Evolutionary conservation across 2,329 filamentous ascomycete species (phyloP).

Genomic region (Verticillium zaregamsianum): DNA sequence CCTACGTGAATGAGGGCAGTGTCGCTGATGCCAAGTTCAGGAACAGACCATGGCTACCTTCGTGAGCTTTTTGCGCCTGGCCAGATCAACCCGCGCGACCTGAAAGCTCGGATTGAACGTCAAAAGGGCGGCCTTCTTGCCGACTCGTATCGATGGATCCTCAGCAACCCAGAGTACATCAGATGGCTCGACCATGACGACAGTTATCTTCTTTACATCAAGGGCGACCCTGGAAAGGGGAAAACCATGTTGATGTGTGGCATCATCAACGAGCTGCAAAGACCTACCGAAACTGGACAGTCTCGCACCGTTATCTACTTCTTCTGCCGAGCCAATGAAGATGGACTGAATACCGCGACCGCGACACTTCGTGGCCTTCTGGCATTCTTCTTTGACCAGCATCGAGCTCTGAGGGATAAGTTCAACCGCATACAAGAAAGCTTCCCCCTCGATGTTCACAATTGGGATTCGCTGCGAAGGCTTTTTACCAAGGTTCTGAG

Average conservation of each 20-base stretch:
- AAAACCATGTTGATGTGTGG: slow-evolving; percentile 29
- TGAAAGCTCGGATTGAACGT: slow-evolving; percentile 11
- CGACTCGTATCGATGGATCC: slow-evolving; percentile 27
- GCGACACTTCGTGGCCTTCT: slow-evolving; percentile 38
- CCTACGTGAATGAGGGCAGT: not conserved
- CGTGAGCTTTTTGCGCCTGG: not conserved
- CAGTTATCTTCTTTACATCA: slow-evolving; percentile 25
- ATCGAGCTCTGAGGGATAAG: slow-evolving; percentile 22
- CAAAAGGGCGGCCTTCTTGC: slow-evolving; percentile 19
- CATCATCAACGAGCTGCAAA: slow-evolving; percentile 20
- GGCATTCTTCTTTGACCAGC: slow-evolving; percentile 28
- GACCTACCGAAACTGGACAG: not conserved
- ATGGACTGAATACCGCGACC: slow-evolving; percentile 28
- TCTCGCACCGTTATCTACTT: slow-evolving; percentile 20
- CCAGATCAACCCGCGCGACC: slow-evolving; percentile 10
- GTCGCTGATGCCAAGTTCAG: not conserved
- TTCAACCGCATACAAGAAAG: slow-evolving; percentile 25
- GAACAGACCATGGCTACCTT: not conserved
- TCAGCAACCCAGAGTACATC: slow-evolving; percentile 20
- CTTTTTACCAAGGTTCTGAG: slow-evolving; percentile 35
- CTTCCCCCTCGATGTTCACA: slow-evolving; percentile 30
- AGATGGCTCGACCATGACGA: slow-evolving; percentile 18
- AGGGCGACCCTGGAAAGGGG: slow-evolving; percentile 28
- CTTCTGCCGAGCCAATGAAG: slow-evolving; percentile 37
- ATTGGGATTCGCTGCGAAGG: slow-evolving; percentile 26